phyloP scores from a whole-genome alignment of 345 rosid species.

The Orychophragmus violaceus region DNA sequence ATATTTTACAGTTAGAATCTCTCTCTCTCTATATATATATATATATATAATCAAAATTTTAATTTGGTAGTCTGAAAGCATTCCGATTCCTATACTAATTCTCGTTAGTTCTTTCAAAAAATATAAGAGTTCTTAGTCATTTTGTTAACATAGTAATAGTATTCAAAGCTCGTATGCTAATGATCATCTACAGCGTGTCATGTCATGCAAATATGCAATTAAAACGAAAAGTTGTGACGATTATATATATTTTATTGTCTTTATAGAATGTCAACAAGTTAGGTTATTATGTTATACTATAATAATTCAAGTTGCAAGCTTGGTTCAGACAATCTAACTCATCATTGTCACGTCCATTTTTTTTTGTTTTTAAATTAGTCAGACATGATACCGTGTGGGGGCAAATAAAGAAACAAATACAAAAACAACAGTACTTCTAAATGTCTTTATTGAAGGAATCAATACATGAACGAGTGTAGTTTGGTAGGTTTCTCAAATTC shows the following conservation, averaged over 20 bases:
- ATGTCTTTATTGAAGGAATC: conserved; percentile 4
- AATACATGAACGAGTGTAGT: background rate
- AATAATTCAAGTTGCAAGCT: conserved; percentile 17
- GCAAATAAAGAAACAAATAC: conserved; percentile 19
- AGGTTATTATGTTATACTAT: background rate
- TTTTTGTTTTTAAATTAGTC: background rate
- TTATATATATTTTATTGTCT: background rate
- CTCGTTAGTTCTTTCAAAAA: background rate
- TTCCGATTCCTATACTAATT: background rate
- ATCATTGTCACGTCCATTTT: conserved; percentile 14
- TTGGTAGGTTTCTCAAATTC: conserved; percentile 16
- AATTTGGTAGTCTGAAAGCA: background rate
- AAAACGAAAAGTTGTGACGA: background rate
- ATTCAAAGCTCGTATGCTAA: background rate
- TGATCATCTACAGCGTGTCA: conserved; percentile 5
- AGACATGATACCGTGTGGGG: conserved; percentile 27
- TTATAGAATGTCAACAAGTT: background rate
- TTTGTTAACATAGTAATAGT: background rate
- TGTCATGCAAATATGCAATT: conserved; percentile 16
- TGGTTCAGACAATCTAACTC: conserved; percentile 25
- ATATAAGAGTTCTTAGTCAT: background rate
- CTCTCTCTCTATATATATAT: no score
- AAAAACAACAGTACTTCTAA: background rate
- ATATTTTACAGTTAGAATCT: background rate
- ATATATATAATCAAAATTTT: no score